These are phyloP conservation scores for peach (Prunus persica) DNA, from an alignment of 306 rosid species.

Conservation along the genomic window Prunus_persica_NCBIv2 NC_034013.1:12939501-12940000, in stretches of 20 bases:
- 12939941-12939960: conserved; percentile 46
- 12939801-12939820: neutral
- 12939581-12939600: neutral
- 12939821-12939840: neutral
- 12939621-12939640: neutral
- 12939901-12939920: neutral
- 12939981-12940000: conserved; percentile 39
- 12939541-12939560: neutral
- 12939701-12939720: neutral
- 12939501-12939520: neutral
- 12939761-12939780: neutral
- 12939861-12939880: neutral
- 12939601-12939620: neutral
- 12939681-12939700: neutral
- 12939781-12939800: neutral
- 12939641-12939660: neutral
- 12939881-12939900: neutral
- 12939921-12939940: conserved; percentile 27
- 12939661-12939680: neutral
- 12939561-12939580: neutral
- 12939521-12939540: neutral
- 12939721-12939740: neutral
- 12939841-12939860: neutral
- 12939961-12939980: conserved; percentile 45
- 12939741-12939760: neutral